Evolutionary conservation across 306 rosid species (phyloP), one percentile per base, ranked within the genome.

Genomic region (Glycine soja): DNA sequence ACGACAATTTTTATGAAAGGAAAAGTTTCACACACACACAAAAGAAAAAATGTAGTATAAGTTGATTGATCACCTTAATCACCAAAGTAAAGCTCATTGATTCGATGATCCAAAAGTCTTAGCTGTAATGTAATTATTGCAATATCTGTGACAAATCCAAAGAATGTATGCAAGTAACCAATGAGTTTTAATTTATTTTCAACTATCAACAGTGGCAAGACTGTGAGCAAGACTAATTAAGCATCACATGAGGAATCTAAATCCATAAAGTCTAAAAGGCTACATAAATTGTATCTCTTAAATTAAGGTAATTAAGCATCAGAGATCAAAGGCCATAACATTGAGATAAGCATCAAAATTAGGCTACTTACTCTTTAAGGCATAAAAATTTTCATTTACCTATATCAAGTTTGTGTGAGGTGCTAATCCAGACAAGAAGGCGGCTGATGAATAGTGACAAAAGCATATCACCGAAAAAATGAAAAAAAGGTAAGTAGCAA

Each of bases 351-450:
- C 8, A 79, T 11, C n/a, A 61, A 3, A 68, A 42, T 65, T 8
- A 24, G 30, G 36, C 36, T 43, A 43, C 77, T 79, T 57, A 83
- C 83, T 8, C 53, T 36, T 58, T 32, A 18, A 12, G 38, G 9
- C 40, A 56, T 32, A 45, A 57, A 71, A 12, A 11, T 79, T 73
- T 77, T 40, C 5, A 72, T 72, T 63, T 51, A 61, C 86, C 86
- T 3, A 73, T 66, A 46, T 83, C 86, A 84, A 61, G 80, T 77
- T 69, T 74, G 70, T 53, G 77, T 14, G 81, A 75, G 77, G 87
- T 87, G 83, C 57, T 32, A 78, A 78, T 63, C 82, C 86, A 85
- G 84, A 87, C 78, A 85, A 85, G 81, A 85, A 80, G 84, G 83
- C 88, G 86, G 88, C 90, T 79, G 85, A 63, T 48, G 63, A 61